These are phyloP conservation scores for Penicillium crystallinum DNA, from an alignment of 495 filamentous ascomycete species.

Conservation along the genomic window DNA sequence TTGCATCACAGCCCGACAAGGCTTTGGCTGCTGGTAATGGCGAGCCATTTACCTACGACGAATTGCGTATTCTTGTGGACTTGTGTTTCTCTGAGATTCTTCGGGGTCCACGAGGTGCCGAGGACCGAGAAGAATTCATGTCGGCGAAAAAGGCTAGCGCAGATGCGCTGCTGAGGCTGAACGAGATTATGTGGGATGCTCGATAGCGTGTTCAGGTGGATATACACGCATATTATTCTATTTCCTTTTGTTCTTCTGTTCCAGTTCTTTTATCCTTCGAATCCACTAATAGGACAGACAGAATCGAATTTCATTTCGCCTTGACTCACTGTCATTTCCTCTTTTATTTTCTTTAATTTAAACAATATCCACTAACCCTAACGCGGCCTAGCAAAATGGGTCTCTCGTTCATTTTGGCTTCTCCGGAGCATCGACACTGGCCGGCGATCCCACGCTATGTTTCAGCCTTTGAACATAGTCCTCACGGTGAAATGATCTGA, in stretches of 20 bases:
- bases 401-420: conserved; percentile 9
- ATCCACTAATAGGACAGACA: background rate
- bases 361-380: conserved; percentile 14
- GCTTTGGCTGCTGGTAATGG: conserved; percentile 36
- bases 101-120: conserved; percentile 47
- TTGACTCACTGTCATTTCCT: conserved; percentile 10
- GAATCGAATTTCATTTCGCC: background rate
- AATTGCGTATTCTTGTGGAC: conserved; percentile 77
- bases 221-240: background rate
- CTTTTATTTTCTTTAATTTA: conserved; percentile 14
- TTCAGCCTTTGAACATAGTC: conserved; percentile 25
- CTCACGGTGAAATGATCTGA: conserved; percentile 9
- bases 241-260: background rate
- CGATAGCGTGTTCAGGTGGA: conserved; percentile 21
- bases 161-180: conserved; percentile 69
- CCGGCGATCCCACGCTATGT: conserved; percentile 22
- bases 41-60: conserved; percentile 68
- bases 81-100: conserved; percentile 80
- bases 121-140: conserved; percentile 67
- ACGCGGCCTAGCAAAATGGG: conserved; percentile 5
- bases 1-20: conserved; percentile 31
- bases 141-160: conserved; percentile 68
- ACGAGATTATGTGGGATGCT: conserved; percentile 72
- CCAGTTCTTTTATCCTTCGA: background rate
- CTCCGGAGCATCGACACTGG: conserved; percentile 14